A percentile compares a stretch with the other conserved stretches of the same genome.
Conservation (phyloP, 345 rosid genomes). For the Linum lewisii region DNA sequence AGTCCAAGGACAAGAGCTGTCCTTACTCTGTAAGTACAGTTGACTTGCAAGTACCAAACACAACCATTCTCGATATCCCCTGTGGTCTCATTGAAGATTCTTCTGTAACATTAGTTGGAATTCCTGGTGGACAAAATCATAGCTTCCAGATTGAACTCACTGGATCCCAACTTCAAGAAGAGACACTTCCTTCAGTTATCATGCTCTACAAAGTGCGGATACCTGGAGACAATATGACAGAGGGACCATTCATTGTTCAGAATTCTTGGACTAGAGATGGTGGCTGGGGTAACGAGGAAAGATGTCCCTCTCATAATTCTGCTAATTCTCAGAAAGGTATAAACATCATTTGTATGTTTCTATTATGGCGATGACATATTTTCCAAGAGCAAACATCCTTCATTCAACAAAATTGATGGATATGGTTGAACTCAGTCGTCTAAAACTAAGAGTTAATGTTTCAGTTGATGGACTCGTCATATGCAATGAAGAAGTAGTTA, state of each 20-base stretch:
- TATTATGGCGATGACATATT: too few relatives aligned
- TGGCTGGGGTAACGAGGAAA: constrained; percentile 70
- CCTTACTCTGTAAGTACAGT: constrained; percentile 37
- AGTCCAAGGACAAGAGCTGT: constrained; percentile 32
- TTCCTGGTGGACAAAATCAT: constrained; percentile 41
- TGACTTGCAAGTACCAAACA: constrained; percentile 21
- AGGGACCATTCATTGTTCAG: constrained; percentile 52
- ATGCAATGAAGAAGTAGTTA: constrained; percentile 57
- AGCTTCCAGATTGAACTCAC: constrained; percentile 56
- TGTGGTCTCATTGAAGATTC: constrained; percentile 78
- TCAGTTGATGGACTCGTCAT: constrained; percentile 72
- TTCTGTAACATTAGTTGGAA: constrained; percentile 63
- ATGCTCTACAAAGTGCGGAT: constrained; percentile 55
- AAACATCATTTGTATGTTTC: not conserved
- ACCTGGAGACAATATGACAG: constrained; percentile 54
- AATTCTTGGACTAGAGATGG: constrained; percentile 59
- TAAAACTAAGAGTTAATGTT: constrained; percentile 15
- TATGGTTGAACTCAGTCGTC: constrained; percentile 9
- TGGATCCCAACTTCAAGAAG: constrained; percentile 39
- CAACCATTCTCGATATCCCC: constrained; percentile 46
- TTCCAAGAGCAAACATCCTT: too few relatives aligned
- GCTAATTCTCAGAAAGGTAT: constrained; percentile 42
- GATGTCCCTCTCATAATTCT: constrained; percentile 51
- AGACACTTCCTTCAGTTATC: constrained; percentile 34
- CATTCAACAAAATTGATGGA: not conserved